A percentile compares a stretch with the other conserved stretches of the same genome.
Conservation (phyloP, 1,284 basidiomycete genomes). For the Psilocybe mexicana region DNA sequence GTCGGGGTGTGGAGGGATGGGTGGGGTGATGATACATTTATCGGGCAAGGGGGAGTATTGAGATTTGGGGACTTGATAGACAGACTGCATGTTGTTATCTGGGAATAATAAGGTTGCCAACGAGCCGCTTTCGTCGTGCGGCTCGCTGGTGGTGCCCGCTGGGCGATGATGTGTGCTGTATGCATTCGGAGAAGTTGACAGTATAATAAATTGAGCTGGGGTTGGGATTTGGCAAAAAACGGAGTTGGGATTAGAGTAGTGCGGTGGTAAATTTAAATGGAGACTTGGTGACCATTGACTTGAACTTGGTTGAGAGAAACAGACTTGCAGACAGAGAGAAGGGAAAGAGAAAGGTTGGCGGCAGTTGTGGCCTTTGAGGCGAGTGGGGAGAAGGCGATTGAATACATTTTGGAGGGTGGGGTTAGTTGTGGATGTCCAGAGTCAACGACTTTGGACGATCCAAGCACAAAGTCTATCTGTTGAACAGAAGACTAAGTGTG, state of each 20-base stretch:
- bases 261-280: conserved; percentile 30
- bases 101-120: conserved; percentile 70
- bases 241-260: conserved; percentile 28
- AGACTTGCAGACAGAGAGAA: conserved; percentile 21
- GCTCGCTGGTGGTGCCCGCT: conserved; percentile 66
- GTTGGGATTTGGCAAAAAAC: conserved; percentile 10
- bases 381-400: conserved; percentile 25
- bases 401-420: conserved; percentile 40
- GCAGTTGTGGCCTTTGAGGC: conserved; percentile 23
- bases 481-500: conserved; percentile 30
- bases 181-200: conserved; percentile 43
- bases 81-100: conserved; percentile 39
- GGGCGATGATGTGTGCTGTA: conserved; percentile 61
- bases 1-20: conserved; percentile 37
- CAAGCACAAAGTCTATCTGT: conserved; percentile 40
- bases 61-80: conserved; percentile 50
- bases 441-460: conserved; percentile 46
- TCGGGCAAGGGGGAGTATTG: conserved; percentile 57
- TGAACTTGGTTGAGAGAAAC: conserved; percentile 21
- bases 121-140: conserved; percentile 44
- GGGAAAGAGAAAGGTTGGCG: conserved; percentile 8
- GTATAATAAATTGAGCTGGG: conserved; percentile 20
- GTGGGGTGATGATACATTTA: conserved; percentile 44
- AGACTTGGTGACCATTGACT: conserved; percentile 35
- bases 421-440: conserved; percentile 39